Conservation (phyloP, 2,329 filamentous ascomycete species). For the Trichothecium roseum region DNA sequence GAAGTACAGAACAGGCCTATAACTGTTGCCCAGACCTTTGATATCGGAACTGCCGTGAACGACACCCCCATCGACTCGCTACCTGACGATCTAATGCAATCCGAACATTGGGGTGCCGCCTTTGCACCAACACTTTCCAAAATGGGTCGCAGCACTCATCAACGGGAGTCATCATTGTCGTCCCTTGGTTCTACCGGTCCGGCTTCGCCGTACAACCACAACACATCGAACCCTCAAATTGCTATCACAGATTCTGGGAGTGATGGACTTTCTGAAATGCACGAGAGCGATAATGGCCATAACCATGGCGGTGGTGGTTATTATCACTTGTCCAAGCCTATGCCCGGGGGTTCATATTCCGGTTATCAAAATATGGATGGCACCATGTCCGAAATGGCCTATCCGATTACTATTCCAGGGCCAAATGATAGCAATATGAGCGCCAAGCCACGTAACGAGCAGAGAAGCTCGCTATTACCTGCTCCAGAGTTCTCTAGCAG, state of each 20-base stretch:
- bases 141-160: conserved; percentile 33
- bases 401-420: conserved; percentile 27
- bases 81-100: conserved; percentile 24
- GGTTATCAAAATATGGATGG: conserved; percentile 29
- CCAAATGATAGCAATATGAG: conserved; percentile 9
- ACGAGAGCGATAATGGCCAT: conserved; percentile 14
- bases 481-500: conserved; percentile 31
- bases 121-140: conserved; percentile 25
- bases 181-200: conserved; percentile 51
- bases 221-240: conserved; percentile 47
- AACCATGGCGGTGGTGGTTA: conserved; percentile 26
- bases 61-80: conserved; percentile 3
- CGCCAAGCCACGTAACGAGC: not conserved
- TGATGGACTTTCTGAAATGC: conserved; percentile 35
- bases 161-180: conserved; percentile 51
- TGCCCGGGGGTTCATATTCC: conserved; percentile 20
- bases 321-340: conserved; percentile 35
- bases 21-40: too few species aligned
- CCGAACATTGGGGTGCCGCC: conserved; percentile 28
- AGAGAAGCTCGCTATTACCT: conserved; percentile 24
- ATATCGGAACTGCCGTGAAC: too few species aligned
- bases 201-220: conserved; percentile 45
- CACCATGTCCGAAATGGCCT: conserved; percentile 27
- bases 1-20: too few species aligned
- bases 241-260: conserved; percentile 37